Percentiles rank a stretch among this genome's conserved stretches.
phyloP scores from a whole-genome alignment of 495 filamentous ascomycete species.

The Aspergillus bridgeri region DNA sequence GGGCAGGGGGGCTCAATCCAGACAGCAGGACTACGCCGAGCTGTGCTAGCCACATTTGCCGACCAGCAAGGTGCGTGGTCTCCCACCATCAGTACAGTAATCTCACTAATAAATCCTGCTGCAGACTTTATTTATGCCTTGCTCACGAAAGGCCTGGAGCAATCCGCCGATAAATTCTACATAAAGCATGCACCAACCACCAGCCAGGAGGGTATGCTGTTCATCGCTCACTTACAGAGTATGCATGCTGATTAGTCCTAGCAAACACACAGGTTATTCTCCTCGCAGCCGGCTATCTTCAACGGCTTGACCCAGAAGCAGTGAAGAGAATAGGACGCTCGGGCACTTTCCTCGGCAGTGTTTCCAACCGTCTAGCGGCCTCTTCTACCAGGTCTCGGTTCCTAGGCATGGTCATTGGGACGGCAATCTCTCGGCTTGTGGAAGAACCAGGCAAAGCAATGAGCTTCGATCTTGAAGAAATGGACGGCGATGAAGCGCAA shows the following conservation, averaged over 20 bases:
- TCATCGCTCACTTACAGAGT: neutral
- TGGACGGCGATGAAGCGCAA: constrained; percentile 62
- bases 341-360: constrained; percentile 64
- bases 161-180: constrained; percentile 82
- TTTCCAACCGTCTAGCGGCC: constrained; percentile 83
- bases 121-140: constrained; percentile 53
- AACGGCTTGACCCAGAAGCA: constrained; percentile 56
- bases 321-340: constrained; percentile 65
- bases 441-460: constrained; percentile 71
- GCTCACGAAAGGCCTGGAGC: constrained; percentile 61
- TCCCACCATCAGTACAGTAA: neutral
- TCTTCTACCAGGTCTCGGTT: constrained; percentile 73
- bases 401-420: constrained; percentile 87
- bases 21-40: constrained; percentile 62
- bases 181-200: constrained; percentile 78
- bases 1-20: constrained; percentile 55
- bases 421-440: constrained; percentile 73
- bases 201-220: constrained; percentile 74
- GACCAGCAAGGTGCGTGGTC: constrained; percentile 45
- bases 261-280: constrained; percentile 79
- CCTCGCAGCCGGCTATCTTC: constrained; percentile 70
- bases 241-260: constrained; percentile 32
- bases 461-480: constrained; percentile 81
- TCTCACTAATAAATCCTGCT: constrained; percentile 18
- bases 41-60: constrained; percentile 58